Evolutionary conservation across 352 stramenopile genomes (phyloP).

Genomic region (Phytopythium cucurbitacearum): DNA sequence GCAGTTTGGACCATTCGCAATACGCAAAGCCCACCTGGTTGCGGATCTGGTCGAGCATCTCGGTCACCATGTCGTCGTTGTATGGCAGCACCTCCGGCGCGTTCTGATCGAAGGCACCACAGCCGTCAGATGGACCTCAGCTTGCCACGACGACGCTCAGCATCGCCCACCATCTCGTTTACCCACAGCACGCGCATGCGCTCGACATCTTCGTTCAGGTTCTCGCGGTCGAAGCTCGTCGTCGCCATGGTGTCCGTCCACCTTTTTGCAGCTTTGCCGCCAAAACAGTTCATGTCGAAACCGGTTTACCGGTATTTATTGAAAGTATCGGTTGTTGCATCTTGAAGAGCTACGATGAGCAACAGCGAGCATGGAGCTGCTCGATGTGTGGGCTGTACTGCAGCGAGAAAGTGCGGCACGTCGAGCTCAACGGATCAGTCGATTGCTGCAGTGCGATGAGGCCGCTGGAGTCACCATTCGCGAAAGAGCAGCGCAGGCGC

Average conservation of each 20-base stretch:
- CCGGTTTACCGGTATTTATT: not conserved
- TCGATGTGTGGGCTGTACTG: not conserved
- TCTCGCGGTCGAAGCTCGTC: conserved; percentile 45
- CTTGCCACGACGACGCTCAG: not conserved
- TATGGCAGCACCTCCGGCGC: conserved; percentile 73
- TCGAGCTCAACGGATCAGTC: too few species aligned
- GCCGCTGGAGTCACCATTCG: not conserved
- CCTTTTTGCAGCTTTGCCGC: not conserved
- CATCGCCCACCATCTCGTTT: conserved; percentile 69
- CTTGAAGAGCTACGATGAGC: conserved; percentile 1
- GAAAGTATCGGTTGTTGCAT: conserved; percentile 1
- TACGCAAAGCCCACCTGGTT: conserved; percentile 48
- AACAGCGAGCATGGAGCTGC: conserved; percentile 15
- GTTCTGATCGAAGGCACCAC: conserved; percentile 34
- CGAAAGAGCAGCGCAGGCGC: not conserved
- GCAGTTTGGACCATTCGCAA: not conserved
- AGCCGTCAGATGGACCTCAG: not conserved
- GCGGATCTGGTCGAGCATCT: conserved; percentile 81
- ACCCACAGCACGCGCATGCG: conserved; percentile 68
- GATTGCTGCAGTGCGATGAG: not conserved
- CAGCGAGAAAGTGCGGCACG: conserved; percentile 1
- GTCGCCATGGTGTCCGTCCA: not conserved
- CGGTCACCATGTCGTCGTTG: conserved; percentile 69
- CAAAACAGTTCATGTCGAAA: not conserved
- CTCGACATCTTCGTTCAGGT: conserved; percentile 80